Percentiles rank a stretch among this genome's conserved stretches.
Conservation (phyloP, 805 yeast genomes). For the Jamesozyma rosinii region DNA sequence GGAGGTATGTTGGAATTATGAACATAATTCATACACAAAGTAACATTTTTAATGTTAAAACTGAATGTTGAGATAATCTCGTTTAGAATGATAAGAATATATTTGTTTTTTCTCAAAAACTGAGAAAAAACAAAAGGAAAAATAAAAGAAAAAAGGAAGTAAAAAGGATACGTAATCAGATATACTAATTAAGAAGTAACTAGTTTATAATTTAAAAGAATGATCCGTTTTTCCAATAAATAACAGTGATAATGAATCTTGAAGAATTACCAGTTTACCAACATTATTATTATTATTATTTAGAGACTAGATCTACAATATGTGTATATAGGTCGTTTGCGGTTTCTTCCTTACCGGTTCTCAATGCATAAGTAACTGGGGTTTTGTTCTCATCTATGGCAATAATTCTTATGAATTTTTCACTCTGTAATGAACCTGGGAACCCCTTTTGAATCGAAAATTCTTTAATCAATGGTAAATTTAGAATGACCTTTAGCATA, state of each 20-base stretch:
- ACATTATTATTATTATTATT: constrained; percentile 7
- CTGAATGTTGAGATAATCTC: too few relatives aligned
- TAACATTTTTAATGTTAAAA: too few relatives aligned
- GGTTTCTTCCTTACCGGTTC: constrained; percentile 52
- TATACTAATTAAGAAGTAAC: too few relatives aligned
- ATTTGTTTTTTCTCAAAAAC: too few relatives aligned
- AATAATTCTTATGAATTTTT: constrained; percentile 70
- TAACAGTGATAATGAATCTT: background rate
- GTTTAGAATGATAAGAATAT: too few relatives aligned
- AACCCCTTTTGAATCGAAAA: constrained; percentile 68
- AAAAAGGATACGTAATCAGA: too few relatives aligned
- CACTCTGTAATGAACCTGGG: constrained; percentile 75
- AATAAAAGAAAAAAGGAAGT: too few relatives aligned
- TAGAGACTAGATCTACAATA: constrained; percentile 13
- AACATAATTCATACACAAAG: too few relatives aligned
- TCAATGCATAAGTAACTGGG: constrained; percentile 79
- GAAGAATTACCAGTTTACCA: too few relatives aligned
- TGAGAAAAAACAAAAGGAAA: too few relatives aligned
- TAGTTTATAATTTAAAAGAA: background rate
- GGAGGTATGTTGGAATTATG: too few relatives aligned
- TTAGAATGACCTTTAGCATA: constrained; percentile 69
- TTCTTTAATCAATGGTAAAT: constrained; percentile 54
- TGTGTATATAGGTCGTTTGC: constrained; percentile 48
- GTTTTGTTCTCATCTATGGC: constrained; percentile 52
- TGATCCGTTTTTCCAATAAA: background rate